A percentile compares a stretch with the other conserved stretches of the same genome.
These are phyloP conservation scores for Cyclocybe cylindracea DNA, from an alignment of 768 basidiomycete genomes.

Conservation along the genomic window DNA sequence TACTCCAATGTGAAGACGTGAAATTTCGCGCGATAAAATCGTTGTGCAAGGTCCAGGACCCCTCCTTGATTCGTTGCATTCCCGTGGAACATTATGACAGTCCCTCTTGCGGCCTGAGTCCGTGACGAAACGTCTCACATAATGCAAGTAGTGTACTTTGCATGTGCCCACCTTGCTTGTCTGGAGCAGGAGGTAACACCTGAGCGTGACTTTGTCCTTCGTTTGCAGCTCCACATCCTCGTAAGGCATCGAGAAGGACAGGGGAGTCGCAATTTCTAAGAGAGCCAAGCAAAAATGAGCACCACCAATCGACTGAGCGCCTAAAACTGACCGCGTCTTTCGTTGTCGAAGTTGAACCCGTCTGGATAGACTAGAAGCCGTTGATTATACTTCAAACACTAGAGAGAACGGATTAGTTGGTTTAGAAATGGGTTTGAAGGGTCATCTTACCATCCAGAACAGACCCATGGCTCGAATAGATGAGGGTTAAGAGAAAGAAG, in stretches of 20 bases:
- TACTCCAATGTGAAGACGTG: slow-evolving; percentile 91
- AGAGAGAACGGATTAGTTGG: background rate
- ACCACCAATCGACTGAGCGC: background rate
- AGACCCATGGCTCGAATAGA: no score
- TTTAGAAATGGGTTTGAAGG: no score
- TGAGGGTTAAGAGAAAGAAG: no score
- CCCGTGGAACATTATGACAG: slow-evolving; percentile 87
- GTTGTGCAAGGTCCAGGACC: slow-evolving; percentile 56
- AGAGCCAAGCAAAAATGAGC: background rate
- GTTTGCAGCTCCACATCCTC: slow-evolving; percentile 11
- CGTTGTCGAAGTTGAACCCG: slow-evolving; percentile 2
- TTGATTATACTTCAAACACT: slow-evolving; percentile 6
- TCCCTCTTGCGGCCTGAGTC: slow-evolving; percentile 26
- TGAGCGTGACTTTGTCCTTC: slow-evolving; percentile 15
- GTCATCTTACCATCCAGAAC: no score
- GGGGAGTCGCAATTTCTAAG: background rate
- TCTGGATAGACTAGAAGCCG: slow-evolving; percentile 7
- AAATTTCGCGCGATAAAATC: slow-evolving; percentile 72
- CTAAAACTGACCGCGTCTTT: background rate
- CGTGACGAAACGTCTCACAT: no score
- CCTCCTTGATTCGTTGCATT: slow-evolving; percentile 77
- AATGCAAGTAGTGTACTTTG: no score
- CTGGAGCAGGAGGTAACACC: slow-evolving; percentile 7
- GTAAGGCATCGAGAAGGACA: slow-evolving; percentile 1
- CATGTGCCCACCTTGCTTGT: no score